Evolutionary conservation across 176 grass and related monocot species (phyloP).

Genomic region (Aechmea fasciata): DNA sequence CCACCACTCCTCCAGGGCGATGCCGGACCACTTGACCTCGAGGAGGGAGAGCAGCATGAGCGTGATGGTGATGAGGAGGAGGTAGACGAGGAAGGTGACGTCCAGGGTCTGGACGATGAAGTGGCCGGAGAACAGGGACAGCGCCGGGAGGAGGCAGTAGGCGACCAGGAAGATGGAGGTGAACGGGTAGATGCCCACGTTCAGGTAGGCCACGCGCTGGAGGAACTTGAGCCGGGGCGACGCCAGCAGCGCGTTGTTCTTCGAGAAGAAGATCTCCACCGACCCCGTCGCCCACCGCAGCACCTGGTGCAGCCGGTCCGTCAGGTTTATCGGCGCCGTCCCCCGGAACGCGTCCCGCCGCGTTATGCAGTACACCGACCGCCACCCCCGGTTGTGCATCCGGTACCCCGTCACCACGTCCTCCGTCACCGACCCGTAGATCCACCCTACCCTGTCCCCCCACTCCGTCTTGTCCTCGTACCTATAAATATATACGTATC

Average conservation of each 20-base stretch:
- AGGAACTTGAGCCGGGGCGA: conserved; percentile 74
- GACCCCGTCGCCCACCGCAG: conserved; percentile 89
- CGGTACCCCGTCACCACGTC: conserved; percentile 87
- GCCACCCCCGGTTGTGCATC: conserved; percentile 94
- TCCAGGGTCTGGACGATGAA: conserved; percentile 29
- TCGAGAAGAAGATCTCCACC: conserved; percentile 92
- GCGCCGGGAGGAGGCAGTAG: conserved; percentile 25
- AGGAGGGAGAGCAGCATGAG: conserved; percentile 37
- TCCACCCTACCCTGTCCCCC: conserved; percentile 72
- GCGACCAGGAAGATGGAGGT: conserved; percentile 35
- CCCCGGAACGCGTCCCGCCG: conserved; percentile 74
- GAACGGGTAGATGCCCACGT: conserved; percentile 42
- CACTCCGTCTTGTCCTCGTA: conserved; percentile 85
- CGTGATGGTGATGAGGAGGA: conserved; percentile 33
- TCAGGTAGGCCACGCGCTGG: conserved; percentile 45
- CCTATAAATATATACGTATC: too few species aligned
- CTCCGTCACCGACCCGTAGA: conserved; percentile 89
- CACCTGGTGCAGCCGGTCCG: conserved; percentile 87
- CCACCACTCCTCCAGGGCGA: conserved; percentile 33
- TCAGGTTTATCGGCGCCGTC: conserved; percentile 92
- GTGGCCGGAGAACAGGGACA: conserved; percentile 35
- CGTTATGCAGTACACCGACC: conserved; percentile 94
- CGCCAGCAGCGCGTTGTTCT: conserved; percentile 73
- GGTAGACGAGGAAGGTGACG: conserved; percentile 30
- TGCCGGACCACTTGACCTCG: conserved; percentile 41